These are phyloP conservation scores for Trametes polyzona DNA, from an alignment of 1,284 basidiomycete species.

Conservation along the genomic window DNA sequence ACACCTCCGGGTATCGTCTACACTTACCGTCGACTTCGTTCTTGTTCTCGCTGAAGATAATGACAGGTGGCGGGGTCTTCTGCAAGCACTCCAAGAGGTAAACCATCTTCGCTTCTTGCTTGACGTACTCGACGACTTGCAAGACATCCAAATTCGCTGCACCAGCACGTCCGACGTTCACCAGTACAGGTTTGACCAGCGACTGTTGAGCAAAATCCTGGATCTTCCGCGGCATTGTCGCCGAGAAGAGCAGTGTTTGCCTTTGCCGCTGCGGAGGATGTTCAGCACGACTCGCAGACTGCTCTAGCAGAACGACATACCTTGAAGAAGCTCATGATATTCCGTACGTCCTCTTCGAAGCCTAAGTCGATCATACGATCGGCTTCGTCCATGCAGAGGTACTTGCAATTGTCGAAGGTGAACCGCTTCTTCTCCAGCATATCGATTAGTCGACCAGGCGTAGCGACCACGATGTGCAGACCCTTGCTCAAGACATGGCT, in stretches of 20 bases:
- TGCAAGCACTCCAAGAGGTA: conserved; percentile 97
- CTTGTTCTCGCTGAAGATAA: conserved; percentile 99
- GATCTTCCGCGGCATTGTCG: conserved; percentile 99
- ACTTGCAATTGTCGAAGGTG: conserved; percentile 91
- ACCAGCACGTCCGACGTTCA: conserved; percentile 98
- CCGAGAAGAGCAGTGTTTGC: conserved; percentile 96
- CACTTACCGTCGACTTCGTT: conserved; percentile 94
- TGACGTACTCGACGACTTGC: conserved; percentile 98
- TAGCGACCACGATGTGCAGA: conserved; percentile 95
- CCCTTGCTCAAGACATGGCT: conserved; percentile 88
- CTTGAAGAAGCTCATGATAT: conserved; percentile 99
- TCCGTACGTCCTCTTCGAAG: conserved; percentile 98
- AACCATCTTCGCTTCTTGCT: conserved; percentile 99
- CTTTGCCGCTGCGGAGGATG: conserved; percentile 78
- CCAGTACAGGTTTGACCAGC: conserved; percentile 89
- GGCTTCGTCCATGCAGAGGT: conserved; percentile 98
- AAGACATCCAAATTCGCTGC: conserved; percentile 97
- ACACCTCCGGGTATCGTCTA: not conserved
- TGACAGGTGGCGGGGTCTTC: conserved; percentile 98
- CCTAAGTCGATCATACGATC: conserved; percentile 99
- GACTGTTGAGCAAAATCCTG: conserved; percentile 98
- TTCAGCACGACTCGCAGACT: conserved; percentile 15
- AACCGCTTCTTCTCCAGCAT: conserved; percentile 96
- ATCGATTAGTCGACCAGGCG: conserved; percentile 94
- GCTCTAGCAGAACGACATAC: conserved; percentile 43